Evolutionary conservation across 306 rosid species (phyloP).

Genomic region (Vigna unguiculata): DNA sequence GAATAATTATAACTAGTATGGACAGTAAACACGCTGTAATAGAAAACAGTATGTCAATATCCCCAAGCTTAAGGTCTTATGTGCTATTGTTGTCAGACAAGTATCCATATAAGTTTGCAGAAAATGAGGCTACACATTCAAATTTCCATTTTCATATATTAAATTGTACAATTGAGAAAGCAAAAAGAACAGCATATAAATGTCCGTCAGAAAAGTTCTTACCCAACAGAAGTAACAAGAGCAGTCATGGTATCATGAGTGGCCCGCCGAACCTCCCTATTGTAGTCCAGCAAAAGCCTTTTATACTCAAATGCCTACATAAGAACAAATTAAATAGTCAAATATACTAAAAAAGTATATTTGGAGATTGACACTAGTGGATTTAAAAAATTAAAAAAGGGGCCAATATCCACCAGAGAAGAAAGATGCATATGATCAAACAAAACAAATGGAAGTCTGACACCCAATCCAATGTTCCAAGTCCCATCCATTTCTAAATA

Average conservation of each 20-base stretch:
- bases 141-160: constrained; percentile 37
- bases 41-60: background rate
- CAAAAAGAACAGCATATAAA: constrained; percentile 43
- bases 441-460: constrained; percentile 16
- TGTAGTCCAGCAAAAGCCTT: constrained; percentile 92
- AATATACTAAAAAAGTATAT: constrained; percentile 38
- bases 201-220: constrained; percentile 47
- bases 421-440: constrained; percentile 3
- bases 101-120: constrained; percentile 24
- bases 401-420: background rate
- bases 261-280: constrained; percentile 91
- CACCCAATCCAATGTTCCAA: background rate
- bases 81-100: constrained; percentile 22
- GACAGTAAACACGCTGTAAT: constrained; percentile 18
- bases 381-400: background rate
- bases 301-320: constrained; percentile 88
- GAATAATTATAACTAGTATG: background rate
- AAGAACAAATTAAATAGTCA: constrained; percentile 36
- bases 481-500: background rate
- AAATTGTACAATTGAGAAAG: constrained; percentile 23
- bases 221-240: constrained; percentile 79
- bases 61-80: constrained; percentile 16
- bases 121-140: constrained; percentile 32
- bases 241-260: constrained; percentile 89
- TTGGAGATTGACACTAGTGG: constrained; percentile 14